Evolutionary conservation across 2,329 filamentous ascomycete genomes (phyloP), one percentile per base, ranked within the genome.

Genomic region (Immersiporthe knoxdaviesiana): DNA sequence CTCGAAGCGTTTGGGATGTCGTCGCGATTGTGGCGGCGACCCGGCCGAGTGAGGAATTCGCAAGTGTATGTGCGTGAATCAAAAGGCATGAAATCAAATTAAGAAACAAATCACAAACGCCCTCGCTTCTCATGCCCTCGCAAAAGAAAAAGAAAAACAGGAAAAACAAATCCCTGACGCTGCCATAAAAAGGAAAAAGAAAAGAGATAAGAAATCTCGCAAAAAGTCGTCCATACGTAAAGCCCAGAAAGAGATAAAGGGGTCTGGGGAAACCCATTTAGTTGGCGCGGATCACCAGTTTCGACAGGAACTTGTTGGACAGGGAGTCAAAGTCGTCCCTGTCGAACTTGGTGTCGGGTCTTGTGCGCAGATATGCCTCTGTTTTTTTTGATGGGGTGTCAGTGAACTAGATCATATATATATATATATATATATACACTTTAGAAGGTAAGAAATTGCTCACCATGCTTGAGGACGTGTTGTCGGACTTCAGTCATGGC

Each of bases 241-340:
- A n/a, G n/a, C 21, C 12, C n/a, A 60, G 35, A 62, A 30, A 44
- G n/a, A 35, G 3, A 54, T 12, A 3, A 35, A 35, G 39, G 12
- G 16, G 24, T 30, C 16, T 11, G 39, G 63, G 72, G 73, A 70
- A 72, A 47, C 21, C 44, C 21, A 2, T 73, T 79, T 86, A 97
- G 84, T 97, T 97, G 77, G 95, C 92, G 75, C 95, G 93, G 80
- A 97, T 97, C 79, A 97, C 94, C 77, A 98, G 88, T 83, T 97
- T 97, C 50, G 94, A 97, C 74, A 97, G 84, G 84, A 98, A 97
- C 85, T 97, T 98, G 85, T 97, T 97, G 66, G 94, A 97, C 78
- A 98, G 82, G 71, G 91, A 96, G 84, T 98, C 95, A 78, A 97
- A 98, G 83, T 98, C 93, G 75, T 91, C 88, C 75, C 92, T 90